These are phyloP conservation scores for Candida coleopterorum DNA, from an alignment of 805 yeast species.

Conservation along the genomic window DNA sequence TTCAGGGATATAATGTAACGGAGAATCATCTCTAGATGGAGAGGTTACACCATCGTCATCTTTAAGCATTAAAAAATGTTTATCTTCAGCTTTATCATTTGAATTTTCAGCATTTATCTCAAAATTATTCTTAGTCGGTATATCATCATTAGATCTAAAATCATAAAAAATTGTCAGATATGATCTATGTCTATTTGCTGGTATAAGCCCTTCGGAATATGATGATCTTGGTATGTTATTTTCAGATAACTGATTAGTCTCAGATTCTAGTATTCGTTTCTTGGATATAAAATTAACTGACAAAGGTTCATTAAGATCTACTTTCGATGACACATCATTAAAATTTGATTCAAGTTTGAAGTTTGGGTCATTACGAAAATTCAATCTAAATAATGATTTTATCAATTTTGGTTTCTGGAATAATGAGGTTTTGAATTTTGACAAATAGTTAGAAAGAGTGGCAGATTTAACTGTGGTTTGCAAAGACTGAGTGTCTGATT, in stretches of 20 bases:
- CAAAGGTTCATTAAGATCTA: slow-evolving; percentile 14
- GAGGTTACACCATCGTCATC: neutral
- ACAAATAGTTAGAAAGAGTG: neutral
- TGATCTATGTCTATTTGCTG: slow-evolving; percentile 9
- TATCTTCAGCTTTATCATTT: neutral
- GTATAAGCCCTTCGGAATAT: slow-evolving; percentile 10
- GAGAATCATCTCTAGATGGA: slow-evolving; percentile 4
- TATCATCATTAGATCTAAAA: slow-evolving; percentile 15
- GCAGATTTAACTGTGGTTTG: neutral
- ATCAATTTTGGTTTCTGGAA: neutral
- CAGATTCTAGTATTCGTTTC: slow-evolving; percentile 22
- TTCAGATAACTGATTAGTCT: slow-evolving; percentile 8
- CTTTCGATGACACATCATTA: neutral
- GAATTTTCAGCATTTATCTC: slow-evolving; percentile 4
- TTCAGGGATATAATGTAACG: neutral
- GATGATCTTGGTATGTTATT: slow-evolving; percentile 25
- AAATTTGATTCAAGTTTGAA: too few relatives aligned
- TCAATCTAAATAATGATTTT: neutral
- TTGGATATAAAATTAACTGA: slow-evolving; percentile 20
- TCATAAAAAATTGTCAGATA: slow-evolving; percentile 18
- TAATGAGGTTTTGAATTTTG: neutral
- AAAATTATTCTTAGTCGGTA: slow-evolving; percentile 15
- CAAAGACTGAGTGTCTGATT: too few relatives aligned
- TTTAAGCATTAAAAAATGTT: neutral
- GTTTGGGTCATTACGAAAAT: neutral